Percentiles rank a stretch among this genome's conserved stretches.
These are phyloP conservation scores for Penicillium sp. DNA, from an alignment of 2,329 filamentous ascomycete species.

Conservation along the genomic window DNA sequence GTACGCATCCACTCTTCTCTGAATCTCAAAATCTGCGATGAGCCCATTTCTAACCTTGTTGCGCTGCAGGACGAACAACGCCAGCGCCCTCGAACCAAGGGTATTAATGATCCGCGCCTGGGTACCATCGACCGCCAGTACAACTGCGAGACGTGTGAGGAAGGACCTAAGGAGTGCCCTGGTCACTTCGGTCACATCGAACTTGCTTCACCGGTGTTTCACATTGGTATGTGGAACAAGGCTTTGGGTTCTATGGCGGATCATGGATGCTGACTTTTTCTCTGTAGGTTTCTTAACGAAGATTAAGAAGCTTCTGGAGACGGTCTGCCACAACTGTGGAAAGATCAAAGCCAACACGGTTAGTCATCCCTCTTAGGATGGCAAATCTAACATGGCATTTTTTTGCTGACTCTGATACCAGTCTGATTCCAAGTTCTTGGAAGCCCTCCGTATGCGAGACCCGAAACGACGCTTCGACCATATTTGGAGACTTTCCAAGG, in stretches of 20 bases:
- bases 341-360: slow-evolving; percentile 97
- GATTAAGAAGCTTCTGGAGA: slow-evolving; percentile 98
- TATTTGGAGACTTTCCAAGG: slow-evolving; percentile 89
- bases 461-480: slow-evolving; percentile 91
- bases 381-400: slow-evolving; percentile 49
- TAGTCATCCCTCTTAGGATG: slow-evolving; percentile 65
- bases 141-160: slow-evolving; percentile 93
- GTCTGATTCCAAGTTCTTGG: slow-evolving; percentile 77
- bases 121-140: slow-evolving; percentile 94
- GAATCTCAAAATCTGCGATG: slow-evolving; percentile 7
- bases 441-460: slow-evolving; percentile 79
- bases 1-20: slow-evolving; percentile 36
- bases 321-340: slow-evolving; percentile 98
- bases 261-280: slow-evolving; percentile 24
- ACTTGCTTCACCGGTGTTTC: slow-evolving; percentile 91
- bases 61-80: slow-evolving; percentile 70
- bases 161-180: slow-evolving; percentile 92
- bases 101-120: slow-evolving; percentile 90
- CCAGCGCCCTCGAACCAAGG: slow-evolving; percentile 81
- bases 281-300: slow-evolving; percentile 87
- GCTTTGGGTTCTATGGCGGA: background rate
- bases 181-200: slow-evolving; percentile 99
- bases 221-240: slow-evolving; percentile 54
- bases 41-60: slow-evolving; percentile 16
- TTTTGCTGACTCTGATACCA: slow-evolving; percentile 51